Evolutionary conservation across 2,329 filamentous ascomycete genomes (phyloP).

Genomic region (Xylariaceae sp.): DNA sequence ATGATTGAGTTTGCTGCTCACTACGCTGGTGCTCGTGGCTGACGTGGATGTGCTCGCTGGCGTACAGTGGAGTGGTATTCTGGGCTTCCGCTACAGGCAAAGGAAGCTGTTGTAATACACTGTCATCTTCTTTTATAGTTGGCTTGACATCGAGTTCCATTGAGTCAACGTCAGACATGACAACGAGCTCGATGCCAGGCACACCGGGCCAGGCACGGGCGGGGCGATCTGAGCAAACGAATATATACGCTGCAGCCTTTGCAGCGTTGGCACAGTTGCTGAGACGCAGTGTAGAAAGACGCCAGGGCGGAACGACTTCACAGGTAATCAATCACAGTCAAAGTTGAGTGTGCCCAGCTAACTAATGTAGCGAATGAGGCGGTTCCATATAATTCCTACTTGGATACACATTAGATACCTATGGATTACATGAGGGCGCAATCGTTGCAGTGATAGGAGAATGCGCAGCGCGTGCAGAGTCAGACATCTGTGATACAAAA

Average conservation of each 20-base stretch:
- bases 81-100: slow-evolving; percentile 44
- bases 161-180: slow-evolving; percentile 32
- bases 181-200: slow-evolving; percentile 18
- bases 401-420: slow-evolving; percentile 17
- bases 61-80: slow-evolving; percentile 43
- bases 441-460: neutral
- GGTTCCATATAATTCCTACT: slow-evolving; percentile 14
- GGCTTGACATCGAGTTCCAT: slow-evolving; percentile 27
- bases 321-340: slow-evolving; percentile 12
- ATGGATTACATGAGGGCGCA: slow-evolving; percentile 10
- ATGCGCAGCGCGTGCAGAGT: neutral
- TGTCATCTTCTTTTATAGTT: slow-evolving; percentile 23
- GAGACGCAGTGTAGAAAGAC: neutral
- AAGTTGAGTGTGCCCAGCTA: slow-evolving; percentile 8
- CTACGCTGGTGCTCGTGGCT: slow-evolving; percentile 26
- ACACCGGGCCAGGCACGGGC: slow-evolving; percentile 12
- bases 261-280: slow-evolving; percentile 3
- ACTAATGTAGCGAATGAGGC: slow-evolving; percentile 11
- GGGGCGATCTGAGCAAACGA: slow-evolving; percentile 6
- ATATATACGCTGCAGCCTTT: slow-evolving; percentile 1
- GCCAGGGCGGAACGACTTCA: slow-evolving; percentile 10
- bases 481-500: neutral
- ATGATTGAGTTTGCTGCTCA: slow-evolving; percentile 25
- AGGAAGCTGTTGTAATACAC: slow-evolving; percentile 42
- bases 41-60: slow-evolving; percentile 24